A percentile compares a stretch with the other conserved stretches of the same genome.
These are phyloP conservation scores for Talaromyces sp. DNA, from an alignment of 2,329 filamentous ascomycete genomes.

Conservation along the genomic window DNA sequence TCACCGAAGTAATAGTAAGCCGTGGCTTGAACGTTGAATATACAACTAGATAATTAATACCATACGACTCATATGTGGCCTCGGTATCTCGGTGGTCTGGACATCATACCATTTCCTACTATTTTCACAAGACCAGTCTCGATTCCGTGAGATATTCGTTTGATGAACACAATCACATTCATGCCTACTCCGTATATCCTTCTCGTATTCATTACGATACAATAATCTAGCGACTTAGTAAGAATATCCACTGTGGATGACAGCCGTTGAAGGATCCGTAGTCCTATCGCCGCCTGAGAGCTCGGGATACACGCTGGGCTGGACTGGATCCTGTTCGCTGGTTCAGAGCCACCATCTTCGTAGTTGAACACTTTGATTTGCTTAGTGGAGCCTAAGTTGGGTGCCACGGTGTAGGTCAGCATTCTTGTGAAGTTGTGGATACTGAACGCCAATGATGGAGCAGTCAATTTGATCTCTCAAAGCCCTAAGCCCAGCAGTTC, in stretches of 20 bases:
- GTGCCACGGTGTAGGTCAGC: neutral
- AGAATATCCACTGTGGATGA: constrained; percentile 1
- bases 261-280: neutral
- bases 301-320: neutral
- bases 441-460: neutral
- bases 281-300: neutral
- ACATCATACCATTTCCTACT: neutral
- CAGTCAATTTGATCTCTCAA: neutral
- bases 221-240: neutral
- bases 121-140: neutral
- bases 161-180: neutral
- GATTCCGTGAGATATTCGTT: neutral
- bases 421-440: neutral
- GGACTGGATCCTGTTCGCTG: neutral
- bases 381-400: neutral
- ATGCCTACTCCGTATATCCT: neutral
- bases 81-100: neutral
- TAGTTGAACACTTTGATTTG: neutral
- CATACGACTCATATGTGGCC: neutral
- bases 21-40: neutral
- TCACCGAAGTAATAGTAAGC: too few relatives aligned
- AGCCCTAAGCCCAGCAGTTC: neutral
- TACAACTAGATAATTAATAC: neutral
- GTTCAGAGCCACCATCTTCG: neutral
- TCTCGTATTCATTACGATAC: neutral